Percentiles rank a stretch among this genome's conserved stretches.
phyloP scores from a whole-genome alignment of 352 stramenopile genomes.

The Aphanomyces stellatus region DNA sequence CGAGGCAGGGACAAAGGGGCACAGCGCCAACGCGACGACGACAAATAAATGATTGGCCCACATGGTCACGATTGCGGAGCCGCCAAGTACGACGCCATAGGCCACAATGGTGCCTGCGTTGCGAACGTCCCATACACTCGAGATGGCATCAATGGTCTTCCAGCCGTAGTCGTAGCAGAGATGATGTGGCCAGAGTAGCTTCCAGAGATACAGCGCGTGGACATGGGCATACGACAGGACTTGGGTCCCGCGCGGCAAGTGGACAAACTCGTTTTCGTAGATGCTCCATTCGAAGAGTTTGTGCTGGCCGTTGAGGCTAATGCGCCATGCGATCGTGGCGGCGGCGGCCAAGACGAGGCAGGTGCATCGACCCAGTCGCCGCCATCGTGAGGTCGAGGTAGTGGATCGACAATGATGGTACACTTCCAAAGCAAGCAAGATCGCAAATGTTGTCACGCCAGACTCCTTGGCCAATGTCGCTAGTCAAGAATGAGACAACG shows the following conservation, averaged over 20 bases:
- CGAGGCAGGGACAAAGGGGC: conserved; percentile 86
- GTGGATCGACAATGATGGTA: not conserved
- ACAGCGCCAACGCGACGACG: conserved; percentile 60
- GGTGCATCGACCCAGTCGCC: not conserved
- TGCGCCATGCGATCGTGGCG: conserved; percentile 21
- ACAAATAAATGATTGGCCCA: too few species aligned
- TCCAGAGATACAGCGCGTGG: conserved; percentile 82
- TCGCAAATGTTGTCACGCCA: not conserved
- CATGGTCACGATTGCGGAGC: conserved; percentile 35
- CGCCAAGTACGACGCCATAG: conserved; percentile 43
- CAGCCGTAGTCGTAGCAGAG: conserved; percentile 90
- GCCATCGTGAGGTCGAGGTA: too few species aligned
- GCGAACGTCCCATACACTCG: conserved; percentile 37
- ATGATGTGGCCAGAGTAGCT: conserved; percentile 78
- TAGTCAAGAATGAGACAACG: too few species aligned
- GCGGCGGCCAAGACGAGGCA: not conserved
- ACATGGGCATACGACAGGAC: conserved; percentile 77
- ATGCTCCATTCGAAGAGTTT: conserved; percentile 69
- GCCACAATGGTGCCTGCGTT: conserved; percentile 52
- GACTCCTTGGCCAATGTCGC: conserved; percentile 9
- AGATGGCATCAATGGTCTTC: conserved; percentile 69
- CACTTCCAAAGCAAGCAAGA: not conserved
- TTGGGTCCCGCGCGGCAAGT: conserved; percentile 28
- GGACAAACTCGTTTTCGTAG: conserved; percentile 80
- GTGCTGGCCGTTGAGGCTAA: conserved; percentile 63